Evolutionary conservation across 1,284 basidiomycete species (phyloP).

Genomic region (Moesziomyces sp.): DNA sequence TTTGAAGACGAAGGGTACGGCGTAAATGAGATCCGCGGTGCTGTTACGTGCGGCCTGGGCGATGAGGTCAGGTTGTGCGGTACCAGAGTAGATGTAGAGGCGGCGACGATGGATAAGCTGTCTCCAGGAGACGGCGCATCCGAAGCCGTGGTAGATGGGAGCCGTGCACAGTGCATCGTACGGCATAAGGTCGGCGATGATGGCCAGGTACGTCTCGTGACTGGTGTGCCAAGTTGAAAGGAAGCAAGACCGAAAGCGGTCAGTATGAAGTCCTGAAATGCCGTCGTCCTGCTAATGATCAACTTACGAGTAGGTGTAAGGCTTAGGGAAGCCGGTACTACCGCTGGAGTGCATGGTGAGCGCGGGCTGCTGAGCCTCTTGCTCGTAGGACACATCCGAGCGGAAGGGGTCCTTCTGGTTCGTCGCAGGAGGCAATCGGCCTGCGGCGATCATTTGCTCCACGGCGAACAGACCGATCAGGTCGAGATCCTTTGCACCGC

Average conservation of each 20-base stretch:
- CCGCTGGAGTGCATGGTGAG: constrained; percentile 47
- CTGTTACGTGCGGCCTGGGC: constrained; percentile 9
- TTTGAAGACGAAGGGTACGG: constrained; percentile 70
- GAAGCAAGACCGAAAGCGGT: too few relatives aligned
- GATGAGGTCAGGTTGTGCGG: constrained; percentile 24
- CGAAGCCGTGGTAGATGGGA: constrained; percentile 48
- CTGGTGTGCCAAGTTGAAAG: neutral
- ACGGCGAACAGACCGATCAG: constrained; percentile 7
- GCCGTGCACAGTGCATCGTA: constrained; percentile 32
- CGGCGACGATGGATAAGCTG: constrained; percentile 18
- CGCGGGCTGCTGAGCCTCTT: constrained; percentile 15
- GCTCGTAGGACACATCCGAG: constrained; percentile 11
- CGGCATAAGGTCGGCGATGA: constrained; percentile 22
- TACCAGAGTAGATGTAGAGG: constrained; percentile 34
- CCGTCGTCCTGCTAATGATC: neutral
- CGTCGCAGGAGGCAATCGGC: constrained; percentile 11
- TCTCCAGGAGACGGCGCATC: constrained; percentile 31
- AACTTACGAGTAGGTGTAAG: constrained; percentile 23
- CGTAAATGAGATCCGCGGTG: constrained; percentile 57
- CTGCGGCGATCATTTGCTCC: constrained; percentile 1
- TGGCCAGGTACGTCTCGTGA: constrained; percentile 24
- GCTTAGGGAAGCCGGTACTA: constrained; percentile 49
- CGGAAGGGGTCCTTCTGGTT: constrained; percentile 15
- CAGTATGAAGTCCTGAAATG: too few relatives aligned
- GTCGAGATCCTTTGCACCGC: neutral